phyloP scores from a whole-genome alignment of 2,329 filamentous ascomycete genomes.

The Exophiala sp. region DNA sequence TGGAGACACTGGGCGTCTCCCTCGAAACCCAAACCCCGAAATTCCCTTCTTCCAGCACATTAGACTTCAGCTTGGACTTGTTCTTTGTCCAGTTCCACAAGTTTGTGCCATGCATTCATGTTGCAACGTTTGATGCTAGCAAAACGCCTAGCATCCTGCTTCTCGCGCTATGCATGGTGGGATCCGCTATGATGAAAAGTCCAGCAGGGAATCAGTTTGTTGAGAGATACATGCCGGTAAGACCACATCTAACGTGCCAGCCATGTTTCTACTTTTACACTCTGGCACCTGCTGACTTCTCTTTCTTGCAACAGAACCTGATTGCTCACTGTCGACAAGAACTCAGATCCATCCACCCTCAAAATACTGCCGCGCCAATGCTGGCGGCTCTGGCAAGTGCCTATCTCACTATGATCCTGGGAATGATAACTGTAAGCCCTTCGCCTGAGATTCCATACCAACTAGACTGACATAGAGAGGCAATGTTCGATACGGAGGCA shows the following conservation, averaged over 20 bases:
- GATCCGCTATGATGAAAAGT: background rate
- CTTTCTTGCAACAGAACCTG: background rate
- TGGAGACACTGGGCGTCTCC: background rate
- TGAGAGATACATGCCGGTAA: background rate
- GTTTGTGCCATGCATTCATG: background rate
- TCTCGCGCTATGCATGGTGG: background rate
- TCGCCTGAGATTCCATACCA: background rate
- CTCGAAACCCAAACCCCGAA: background rate
- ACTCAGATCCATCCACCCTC: background rate
- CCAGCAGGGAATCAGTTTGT: background rate
- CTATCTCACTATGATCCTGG: background rate
- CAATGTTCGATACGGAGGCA: background rate
- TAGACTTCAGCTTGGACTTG: background rate
- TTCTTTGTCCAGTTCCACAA: background rate
- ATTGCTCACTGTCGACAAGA: slow-evolving; percentile 1
- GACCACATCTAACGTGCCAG: background rate
- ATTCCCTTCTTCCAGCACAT: background rate
- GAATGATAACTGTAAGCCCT: background rate
- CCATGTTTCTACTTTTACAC: no score
- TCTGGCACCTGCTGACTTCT: background rate
- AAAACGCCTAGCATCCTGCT: background rate
- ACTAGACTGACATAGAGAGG: background rate
- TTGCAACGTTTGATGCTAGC: background rate
- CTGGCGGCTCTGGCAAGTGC: background rate
- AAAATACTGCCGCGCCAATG: background rate